Conservation (phyloP, 768 basidiomycete species). For the Macrolepiota albuminosa region DNA sequence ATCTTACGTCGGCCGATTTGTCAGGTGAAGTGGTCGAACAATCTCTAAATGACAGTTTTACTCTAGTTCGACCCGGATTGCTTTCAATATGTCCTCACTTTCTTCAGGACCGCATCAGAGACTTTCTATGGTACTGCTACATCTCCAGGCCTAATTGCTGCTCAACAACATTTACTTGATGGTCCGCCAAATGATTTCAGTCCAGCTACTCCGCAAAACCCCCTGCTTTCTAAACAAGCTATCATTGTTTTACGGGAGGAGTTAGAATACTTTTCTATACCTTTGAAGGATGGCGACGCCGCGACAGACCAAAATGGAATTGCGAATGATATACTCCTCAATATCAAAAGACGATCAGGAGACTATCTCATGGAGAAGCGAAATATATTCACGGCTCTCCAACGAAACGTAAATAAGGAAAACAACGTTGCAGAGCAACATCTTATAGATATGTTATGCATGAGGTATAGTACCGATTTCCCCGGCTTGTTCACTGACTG, state of each 20-base stretch:
- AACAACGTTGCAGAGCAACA: conserved; percentile 99
- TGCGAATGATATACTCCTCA: conserved; percentile 72
- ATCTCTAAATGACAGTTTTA: conserved; percentile 5
- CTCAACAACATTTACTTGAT: conserved; percentile 78
- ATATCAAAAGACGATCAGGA: conserved; percentile 84
- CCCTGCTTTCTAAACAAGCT: conserved; percentile 91
- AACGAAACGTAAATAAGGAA: conserved; percentile 98
- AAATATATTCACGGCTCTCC: conserved; percentile 95
- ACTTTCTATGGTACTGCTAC: conserved; percentile 85
- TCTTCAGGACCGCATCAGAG: conserved; percentile 87
- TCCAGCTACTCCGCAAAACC: conserved; percentile 75
- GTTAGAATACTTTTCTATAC: conserved; percentile 97
- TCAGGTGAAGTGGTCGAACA: conserved; percentile 2
- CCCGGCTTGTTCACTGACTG: background rate
- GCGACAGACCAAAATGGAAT: conserved; percentile 73
- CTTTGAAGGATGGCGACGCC: conserved; percentile 60
- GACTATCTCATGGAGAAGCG: conserved; percentile 82
- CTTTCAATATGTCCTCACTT: conserved; percentile 88
- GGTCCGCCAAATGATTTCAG: conserved; percentile 55
- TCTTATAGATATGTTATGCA: conserved; percentile 99
- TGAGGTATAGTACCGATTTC: conserved; percentile 62
- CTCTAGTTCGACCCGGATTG: conserved; percentile 93
- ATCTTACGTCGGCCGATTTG: background rate
- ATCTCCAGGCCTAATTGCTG: conserved; percentile 67
- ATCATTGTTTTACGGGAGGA: conserved; percentile 98